Base-by-base conservation (phyloP, 2,329 filamentous ascomycete species). In the Dothistroma septosporum region DNA sequence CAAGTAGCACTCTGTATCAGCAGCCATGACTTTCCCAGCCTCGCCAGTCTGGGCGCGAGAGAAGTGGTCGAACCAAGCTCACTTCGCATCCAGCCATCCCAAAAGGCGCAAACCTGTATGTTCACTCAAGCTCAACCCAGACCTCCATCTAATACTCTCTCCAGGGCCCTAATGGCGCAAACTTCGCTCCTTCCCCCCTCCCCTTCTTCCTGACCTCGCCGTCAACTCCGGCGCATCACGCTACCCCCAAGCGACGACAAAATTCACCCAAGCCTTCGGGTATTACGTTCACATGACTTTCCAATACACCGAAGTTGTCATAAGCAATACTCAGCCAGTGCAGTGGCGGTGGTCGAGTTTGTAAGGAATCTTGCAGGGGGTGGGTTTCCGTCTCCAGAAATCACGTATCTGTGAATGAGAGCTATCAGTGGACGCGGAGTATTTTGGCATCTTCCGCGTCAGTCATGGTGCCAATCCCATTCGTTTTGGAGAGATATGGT, bases 241-340 rank as follows among this genome's bases (percentile, higher is more conserved):
- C 14, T 81, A 77, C 64, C 79, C 77, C 1, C 78, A 79, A 1
- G 76, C 73, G 0, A 68, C 72, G 10, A 68, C 61, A 24, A 75
- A 77, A 44, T 79, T 81, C 55, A 73, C 71, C 1, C 69, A 75
- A n/a, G 75, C 77, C 28, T 76, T 80, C 57, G 69, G 70, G 14
- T 70, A 80, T 4, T 74, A 76, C 1, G 65, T 81, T 35, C 69
- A 81, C 0, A 80, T 80, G 78, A 79, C 77, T 1, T 75, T 79
- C 52, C 78, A 75, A 10, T 81, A 79, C 59, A 79, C 77, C 4
- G 78, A 80, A 60, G 79, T 81, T 61, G 74, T 76, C 1, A 81
- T 61, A 77, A 77, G 63, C 71, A 75, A 3, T 77, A 72, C 61
- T 74, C 75, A 1, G 76, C 76, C 14, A 76, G 73, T n/a, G 75